Evolutionary conservation across 768 basidiomycete species (phyloP).

Genomic region (Boletus tomentosulus): DNA sequence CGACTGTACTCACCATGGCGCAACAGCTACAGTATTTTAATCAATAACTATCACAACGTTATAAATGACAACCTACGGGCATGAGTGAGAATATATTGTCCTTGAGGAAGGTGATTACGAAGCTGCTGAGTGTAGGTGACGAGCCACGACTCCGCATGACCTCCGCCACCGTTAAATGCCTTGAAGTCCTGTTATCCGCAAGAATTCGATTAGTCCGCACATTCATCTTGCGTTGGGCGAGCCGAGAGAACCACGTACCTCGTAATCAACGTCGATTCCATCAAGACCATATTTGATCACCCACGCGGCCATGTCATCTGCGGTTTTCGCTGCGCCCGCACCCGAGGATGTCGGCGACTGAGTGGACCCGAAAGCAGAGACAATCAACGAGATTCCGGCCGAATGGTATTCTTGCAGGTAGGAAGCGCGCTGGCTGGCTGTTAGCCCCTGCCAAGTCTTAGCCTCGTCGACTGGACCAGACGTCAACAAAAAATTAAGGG

Average conservation of each 20-base stretch:
- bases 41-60: background rate
- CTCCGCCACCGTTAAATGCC: slow-evolving; percentile 32
- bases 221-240: background rate
- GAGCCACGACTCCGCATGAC: slow-evolving; percentile 37
- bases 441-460: slow-evolving; percentile 37
- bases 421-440: slow-evolving; percentile 32
- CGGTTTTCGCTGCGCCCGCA: slow-evolving; percentile 34
- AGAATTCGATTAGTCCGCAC: background rate
- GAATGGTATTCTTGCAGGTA: slow-evolving; percentile 46
- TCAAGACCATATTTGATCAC: slow-evolving; percentile 43
- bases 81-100: slow-evolving; percentile 32
- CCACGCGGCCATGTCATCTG: slow-evolving; percentile 40
- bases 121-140: slow-evolving; percentile 30
- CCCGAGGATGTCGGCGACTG: slow-evolving; percentile 38
- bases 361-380: slow-evolving; percentile 46
- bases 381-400: slow-evolving; percentile 54
- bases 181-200: slow-evolving; percentile 24
- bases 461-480: slow-evolving; percentile 43
- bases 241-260: slow-evolving; percentile 18
- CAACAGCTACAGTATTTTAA: slow-evolving; percentile 7
- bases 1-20: slow-evolving; percentile 13
- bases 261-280: slow-evolving; percentile 53
- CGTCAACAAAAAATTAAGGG: slow-evolving; percentile 39
- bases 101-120: slow-evolving; percentile 29
- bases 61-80: slow-evolving; percentile 25